Base-by-base conservation (phyloP, 768 basidiomycete genomes). In the Xerocomellus intermedius region DNA sequence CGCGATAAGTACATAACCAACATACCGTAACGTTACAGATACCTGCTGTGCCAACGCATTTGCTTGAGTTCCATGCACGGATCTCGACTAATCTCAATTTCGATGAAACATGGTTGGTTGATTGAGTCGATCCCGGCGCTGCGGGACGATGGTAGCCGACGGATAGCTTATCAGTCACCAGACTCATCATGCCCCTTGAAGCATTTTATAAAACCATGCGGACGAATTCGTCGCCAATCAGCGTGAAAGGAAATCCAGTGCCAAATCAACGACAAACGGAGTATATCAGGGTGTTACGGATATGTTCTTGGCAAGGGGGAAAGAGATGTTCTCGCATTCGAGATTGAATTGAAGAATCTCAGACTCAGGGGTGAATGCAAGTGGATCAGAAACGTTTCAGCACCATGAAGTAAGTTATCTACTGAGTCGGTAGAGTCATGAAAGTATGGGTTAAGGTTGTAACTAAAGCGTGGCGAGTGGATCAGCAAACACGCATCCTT, bases 361-460 rank as follows among this genome's bases (percentile, higher is more conserved):
- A 50, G 52, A 49, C 60, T 58, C 64, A 69, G 64, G 61, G 65
- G 48, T 48, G 63, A 56, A 30, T n/a, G 8, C 41, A 32, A 38
- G 66, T 68, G 61, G 65, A 55, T 68, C 61, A 52, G 55, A 65
- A 65, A 61, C 48, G 50, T 64, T 64, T 67, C 65, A 62, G 42
- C 30, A 36, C 52, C 54, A 54, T 53, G 54, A 52, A 49, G 60
- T 44, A 48, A 57, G 61, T 26, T n/a, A 26, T 26, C 5, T 24
- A 45, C 42, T 24, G 30, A n/a, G 46, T 39, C 46, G 50, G 54
- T 48, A 48, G 51, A 58, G 49, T 43, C 54, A 52, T 16, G 39
- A 42, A 38, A 54, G 51, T 22, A 55, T 56, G 62, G 55, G 52
- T 59, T 56, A 45, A 53, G 44, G 41, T 49, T 30, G 48, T 48